phyloP scores from a whole-genome alignment of 306 rosid genomes.

The Quercus glauca region DNA sequence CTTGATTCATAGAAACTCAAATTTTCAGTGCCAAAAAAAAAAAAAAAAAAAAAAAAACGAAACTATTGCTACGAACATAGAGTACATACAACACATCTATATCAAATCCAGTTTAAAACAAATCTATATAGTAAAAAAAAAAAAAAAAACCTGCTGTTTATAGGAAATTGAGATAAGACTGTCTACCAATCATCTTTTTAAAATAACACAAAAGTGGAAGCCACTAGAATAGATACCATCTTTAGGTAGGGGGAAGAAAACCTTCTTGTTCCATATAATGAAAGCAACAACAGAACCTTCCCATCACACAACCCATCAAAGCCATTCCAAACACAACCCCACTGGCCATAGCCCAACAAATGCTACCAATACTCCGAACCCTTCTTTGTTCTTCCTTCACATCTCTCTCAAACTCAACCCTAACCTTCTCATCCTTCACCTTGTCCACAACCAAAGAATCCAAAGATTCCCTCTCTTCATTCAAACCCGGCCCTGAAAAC shows the following conservation, averaged over 20 bases:
- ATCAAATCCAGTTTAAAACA: too few relatives aligned
- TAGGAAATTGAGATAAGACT: too few relatives aligned
- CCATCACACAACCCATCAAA: conserved; percentile 35
- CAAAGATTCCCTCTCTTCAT: background rate
- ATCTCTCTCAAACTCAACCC: background rate
- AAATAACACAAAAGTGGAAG: background rate
- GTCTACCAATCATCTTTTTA: background rate
- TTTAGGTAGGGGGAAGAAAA: conserved; percentile 43
- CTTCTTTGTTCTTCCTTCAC: conserved; percentile 11
- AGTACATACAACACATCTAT: too few relatives aligned
- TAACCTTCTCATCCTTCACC: background rate
- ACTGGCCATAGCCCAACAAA: conserved; percentile 33
- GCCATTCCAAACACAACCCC: conserved; percentile 49
- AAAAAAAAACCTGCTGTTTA: too few relatives aligned
- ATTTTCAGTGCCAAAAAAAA: too few relatives aligned
- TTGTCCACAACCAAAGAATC: background rate
- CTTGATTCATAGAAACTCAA: too few relatives aligned
- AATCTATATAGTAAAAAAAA: too few relatives aligned
- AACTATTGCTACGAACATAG: too few relatives aligned
- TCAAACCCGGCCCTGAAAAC: conserved; percentile 6
- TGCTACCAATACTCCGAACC: conserved; percentile 3
- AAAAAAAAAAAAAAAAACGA: too few relatives aligned
- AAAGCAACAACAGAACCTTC: conserved; percentile 32
- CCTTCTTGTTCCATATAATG: conserved; percentile 4
- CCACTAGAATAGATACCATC: background rate